Evolutionary conservation across 2,329 filamentous ascomycete genomes (phyloP), one percentile per base, ranked within the genome.

Genomic region (Arachnomyces sp.): DNA sequence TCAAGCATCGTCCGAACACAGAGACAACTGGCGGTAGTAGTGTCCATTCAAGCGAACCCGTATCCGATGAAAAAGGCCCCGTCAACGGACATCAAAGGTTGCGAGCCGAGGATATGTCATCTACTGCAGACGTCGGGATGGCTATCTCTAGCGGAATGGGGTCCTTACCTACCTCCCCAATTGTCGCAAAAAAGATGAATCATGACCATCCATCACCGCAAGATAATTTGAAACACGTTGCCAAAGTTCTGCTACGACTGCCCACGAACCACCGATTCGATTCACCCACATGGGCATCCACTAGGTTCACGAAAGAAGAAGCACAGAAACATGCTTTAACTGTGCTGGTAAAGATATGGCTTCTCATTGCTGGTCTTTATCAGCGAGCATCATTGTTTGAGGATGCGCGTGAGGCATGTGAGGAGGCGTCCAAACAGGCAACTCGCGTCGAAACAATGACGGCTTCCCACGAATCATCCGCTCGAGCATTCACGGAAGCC

Each of bases 361-460:
- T 95, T 7, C 82, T 92, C 57, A 87, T 95, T 45, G 83, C 87
- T 2, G 83, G 83, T 0, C 81, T 96, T 48, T 98, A 96, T 57
- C 78, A 87, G 18, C 77, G 87, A 39, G 86, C 90, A 6, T 76
- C 76, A 7, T 79, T 93, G 67, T 77, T 79, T 40, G 82, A 89
- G 14, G 90, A 96, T 58, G 80, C 84, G 9, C 77, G 77, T 50
- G 84, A 81, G 38, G 87, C 90, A 5, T 77, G 89, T 18, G 73
- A 79, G 8, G 92, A 96, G 67, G 92, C 90, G 1, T 73, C 79
- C 43, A 84, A 84, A 55, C 72, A 94, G 28, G 80, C 87, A 2
- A 72, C 82, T 48, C 68, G 65, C 0, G 72, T 94, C 8, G 86
- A 94, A 60, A 61, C 68, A 0, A 79, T 89, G 35, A 67, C 82